A percentile compares a stretch with the other conserved stretches of the same genome.
Conservation (phyloP, 2,329 filamentous ascomycete species). For the Beauveria australis region DNA sequence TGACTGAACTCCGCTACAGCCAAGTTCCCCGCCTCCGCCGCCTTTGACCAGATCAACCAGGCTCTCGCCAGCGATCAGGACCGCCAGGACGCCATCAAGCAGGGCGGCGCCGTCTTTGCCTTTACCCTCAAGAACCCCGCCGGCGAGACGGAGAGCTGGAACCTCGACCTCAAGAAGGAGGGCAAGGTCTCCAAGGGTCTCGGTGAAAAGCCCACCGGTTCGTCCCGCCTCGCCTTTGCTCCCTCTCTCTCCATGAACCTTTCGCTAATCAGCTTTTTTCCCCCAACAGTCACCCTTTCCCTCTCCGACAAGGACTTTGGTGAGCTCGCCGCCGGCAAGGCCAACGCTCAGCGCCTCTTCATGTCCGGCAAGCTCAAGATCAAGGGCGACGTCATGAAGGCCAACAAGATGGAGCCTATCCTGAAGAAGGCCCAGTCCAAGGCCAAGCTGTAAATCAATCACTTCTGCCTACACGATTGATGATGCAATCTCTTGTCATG, state of each 20-base stretch:
- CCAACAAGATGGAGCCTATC: constrained; percentile 90
- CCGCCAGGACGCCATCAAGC: constrained; percentile 81
- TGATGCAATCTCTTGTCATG: neutral
- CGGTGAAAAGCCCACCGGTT: constrained; percentile 76
- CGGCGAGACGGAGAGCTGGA: constrained; percentile 78
- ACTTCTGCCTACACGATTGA: neutral
- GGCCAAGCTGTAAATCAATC: constrained; percentile 62
- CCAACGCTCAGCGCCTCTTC: constrained; percentile 90
- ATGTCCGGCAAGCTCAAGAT: constrained; percentile 99
- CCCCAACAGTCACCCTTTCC: constrained; percentile 63
- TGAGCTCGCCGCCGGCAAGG: constrained; percentile 75
- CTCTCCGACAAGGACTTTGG: constrained; percentile 83
- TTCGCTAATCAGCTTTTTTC: neutral
- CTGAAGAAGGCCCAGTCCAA: constrained; percentile 79
- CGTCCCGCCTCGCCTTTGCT: constrained; percentile 51
- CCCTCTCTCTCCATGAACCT: neutral
- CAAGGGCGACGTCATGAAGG: constrained; percentile 97
- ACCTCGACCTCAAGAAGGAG: constrained; percentile 89
- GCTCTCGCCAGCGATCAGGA: constrained; percentile 64
- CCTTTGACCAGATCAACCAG: constrained; percentile 80
- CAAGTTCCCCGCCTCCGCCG: constrained; percentile 80
- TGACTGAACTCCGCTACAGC: constrained; percentile 40
- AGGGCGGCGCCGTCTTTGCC: constrained; percentile 77
- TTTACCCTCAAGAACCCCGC: constrained; percentile 86
- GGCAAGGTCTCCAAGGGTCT: constrained; percentile 73